Conservation (phyloP, 176 grass and related monocot species). For the Pontederia paniculata region DNA sequence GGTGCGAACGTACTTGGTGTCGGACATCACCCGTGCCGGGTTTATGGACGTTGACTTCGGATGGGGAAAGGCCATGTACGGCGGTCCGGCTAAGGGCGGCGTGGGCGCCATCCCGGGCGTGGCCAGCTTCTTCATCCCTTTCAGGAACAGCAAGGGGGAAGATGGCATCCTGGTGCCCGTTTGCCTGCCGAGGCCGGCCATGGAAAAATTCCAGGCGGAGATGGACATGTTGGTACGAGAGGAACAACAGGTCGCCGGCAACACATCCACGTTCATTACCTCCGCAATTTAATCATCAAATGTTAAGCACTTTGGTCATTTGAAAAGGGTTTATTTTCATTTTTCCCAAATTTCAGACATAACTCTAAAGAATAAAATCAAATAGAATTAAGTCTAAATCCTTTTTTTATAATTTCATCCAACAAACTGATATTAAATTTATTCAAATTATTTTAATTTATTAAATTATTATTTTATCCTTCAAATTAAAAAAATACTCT, state of each 20-base stretch:
- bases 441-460: too few species aligned
- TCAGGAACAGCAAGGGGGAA: conserved; percentile 52
- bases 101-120: conserved; percentile 58
- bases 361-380: too few species aligned
- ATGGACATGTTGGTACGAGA: conserved; percentile 30
- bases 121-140: conserved; percentile 57
- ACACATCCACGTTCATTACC: too few species aligned
- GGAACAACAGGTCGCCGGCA: not conserved
- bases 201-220: conserved; percentile 48
- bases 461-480: too few species aligned
- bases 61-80: conserved; percentile 65
- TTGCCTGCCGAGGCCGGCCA: conserved; percentile 53
- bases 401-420: too few species aligned
- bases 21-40: conserved; percentile 52
- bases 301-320: too few species aligned
- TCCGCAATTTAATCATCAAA: too few species aligned
- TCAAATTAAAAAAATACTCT: too few species aligned
- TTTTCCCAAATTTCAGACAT: too few species aligned
- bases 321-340: too few species aligned
- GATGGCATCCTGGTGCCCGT: conserved; percentile 45
- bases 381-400: too few species aligned
- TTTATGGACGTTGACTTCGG: conserved; percentile 74
- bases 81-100: conserved; percentile 49
- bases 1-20: conserved; percentile 52
- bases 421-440: too few species aligned